These are phyloP conservation scores for Piper betle DNA, from an alignment of 164 flowering plant genomes.

Conservation along the genomic window DNA sequence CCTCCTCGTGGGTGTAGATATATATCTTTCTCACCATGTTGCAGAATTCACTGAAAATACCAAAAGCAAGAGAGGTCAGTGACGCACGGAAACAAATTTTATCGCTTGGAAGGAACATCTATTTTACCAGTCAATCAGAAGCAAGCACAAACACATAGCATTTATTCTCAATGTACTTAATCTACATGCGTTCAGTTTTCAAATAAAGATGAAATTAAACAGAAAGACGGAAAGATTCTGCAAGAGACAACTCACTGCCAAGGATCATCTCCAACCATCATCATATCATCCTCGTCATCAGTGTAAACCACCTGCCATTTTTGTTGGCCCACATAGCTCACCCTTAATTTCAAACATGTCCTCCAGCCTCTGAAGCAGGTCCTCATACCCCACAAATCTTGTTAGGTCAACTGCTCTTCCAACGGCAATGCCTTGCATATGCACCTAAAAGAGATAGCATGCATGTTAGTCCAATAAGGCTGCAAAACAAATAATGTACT, in stretches of 20 bases:
- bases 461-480: not conserved
- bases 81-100: not conserved
- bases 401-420: slow-evolving; percentile 85
- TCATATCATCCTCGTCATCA: slow-evolving; percentile 88
- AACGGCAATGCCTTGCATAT: slow-evolving; percentile 84
- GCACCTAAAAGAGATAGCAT: slow-evolving; percentile 34
- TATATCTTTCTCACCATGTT: slow-evolving; percentile 76
- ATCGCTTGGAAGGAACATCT: not conserved
- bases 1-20: slow-evolving; percentile 69
- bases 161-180: not conserved
- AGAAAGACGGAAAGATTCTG: not conserved
- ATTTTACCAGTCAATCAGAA: too few relatives aligned
- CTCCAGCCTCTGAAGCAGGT: slow-evolving; percentile 62
- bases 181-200: too few relatives aligned
- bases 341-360: slow-evolving; percentile 84
- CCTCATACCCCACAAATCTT: slow-evolving; percentile 49
- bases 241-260: slow-evolving; percentile 60
- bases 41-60: slow-evolving; percentile 63
- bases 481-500: not conserved
- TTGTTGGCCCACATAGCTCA: slow-evolving; percentile 50
- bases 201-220: not conserved
- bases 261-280: slow-evolving; percentile 98
- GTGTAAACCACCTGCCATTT: slow-evolving; percentile 88
- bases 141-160: not conserved
- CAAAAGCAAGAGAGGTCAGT: not conserved